These are phyloP conservation scores for Penicillium simplicissimum DNA, from an alignment of 495 filamentous ascomycete species.

Conservation along the genomic window DNA sequence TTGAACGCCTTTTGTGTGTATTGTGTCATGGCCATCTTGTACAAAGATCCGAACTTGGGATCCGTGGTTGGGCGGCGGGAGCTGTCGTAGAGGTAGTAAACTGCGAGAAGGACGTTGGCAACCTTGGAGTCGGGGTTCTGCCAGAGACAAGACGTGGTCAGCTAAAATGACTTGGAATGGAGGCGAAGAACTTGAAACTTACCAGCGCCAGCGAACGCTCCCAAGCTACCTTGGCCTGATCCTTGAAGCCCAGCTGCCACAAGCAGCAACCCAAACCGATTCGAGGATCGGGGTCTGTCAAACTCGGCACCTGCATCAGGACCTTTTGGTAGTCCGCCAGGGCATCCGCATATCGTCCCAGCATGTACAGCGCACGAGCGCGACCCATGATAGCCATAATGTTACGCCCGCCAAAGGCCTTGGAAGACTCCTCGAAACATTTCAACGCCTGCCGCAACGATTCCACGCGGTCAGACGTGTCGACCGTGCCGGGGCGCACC, in stretches of 20 bases:
- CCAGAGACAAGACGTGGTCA: not conserved
- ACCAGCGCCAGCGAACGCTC: constrained; percentile 78
- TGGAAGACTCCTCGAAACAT: constrained; percentile 89
- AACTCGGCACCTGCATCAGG: constrained; percentile 75
- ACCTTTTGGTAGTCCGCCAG: constrained; percentile 84
- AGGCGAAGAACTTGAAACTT: constrained; percentile 8
- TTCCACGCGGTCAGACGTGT: constrained; percentile 74
- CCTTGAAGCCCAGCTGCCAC: constrained; percentile 92
- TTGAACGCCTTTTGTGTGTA: constrained; percentile 95
- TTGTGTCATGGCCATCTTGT: constrained; percentile 90
- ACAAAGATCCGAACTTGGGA: constrained; percentile 74
- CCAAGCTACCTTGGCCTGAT: constrained; percentile 88
- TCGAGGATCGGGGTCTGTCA: constrained; percentile 92
- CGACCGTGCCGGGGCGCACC: constrained; percentile 57
- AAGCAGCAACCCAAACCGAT: constrained; percentile 95
- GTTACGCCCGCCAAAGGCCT: constrained; percentile 79
- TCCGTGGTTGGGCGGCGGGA: constrained; percentile 74
- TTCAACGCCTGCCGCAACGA: constrained; percentile 80
- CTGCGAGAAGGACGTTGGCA: constrained; percentile 83
- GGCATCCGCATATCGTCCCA: constrained; percentile 80
- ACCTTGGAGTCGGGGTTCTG: constrained; percentile 85
- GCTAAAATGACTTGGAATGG: not conserved
- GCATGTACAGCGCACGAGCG: constrained; percentile 77
- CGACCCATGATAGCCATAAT: constrained; percentile 88
- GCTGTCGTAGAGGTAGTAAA: constrained; percentile 83